These are phyloP conservation scores for Symbiotaphrina buchneri DNA, from an alignment of 495 filamentous ascomycete species.

Conservation along the genomic window DNA sequence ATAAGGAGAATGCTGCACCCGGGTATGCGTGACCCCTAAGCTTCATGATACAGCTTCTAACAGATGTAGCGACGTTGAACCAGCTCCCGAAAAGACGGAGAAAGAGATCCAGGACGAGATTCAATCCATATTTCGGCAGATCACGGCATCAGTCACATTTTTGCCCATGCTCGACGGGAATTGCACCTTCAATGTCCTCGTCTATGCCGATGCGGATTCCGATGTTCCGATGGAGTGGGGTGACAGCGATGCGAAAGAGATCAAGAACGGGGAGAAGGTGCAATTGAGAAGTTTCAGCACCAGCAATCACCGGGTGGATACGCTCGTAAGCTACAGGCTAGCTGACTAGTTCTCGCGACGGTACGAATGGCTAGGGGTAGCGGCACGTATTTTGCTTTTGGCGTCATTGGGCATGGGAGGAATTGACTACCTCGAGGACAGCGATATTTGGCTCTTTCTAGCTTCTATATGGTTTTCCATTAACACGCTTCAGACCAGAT, in stretches of 20 bases:
- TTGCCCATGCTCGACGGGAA: constrained; percentile 77
- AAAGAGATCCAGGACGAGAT: constrained; percentile 89
- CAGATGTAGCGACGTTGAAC: constrained; percentile 13
- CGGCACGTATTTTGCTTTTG: too few relatives aligned
- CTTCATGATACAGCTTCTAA: too few relatives aligned
- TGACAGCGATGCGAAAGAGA: constrained; percentile 95
- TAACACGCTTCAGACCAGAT: too few relatives aligned
- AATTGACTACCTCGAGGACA: too few relatives aligned
- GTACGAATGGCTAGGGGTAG: too few relatives aligned
- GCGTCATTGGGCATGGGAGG: too few relatives aligned
- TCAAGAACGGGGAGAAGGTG: constrained; percentile 86
- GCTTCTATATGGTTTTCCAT: too few relatives aligned
- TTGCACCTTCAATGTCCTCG: constrained; percentile 96
- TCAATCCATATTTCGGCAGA: constrained; percentile 87
- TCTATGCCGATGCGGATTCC: constrained; percentile 90
- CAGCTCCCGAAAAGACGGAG: constrained; percentile 52
- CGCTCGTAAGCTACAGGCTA: constrained; percentile 78
- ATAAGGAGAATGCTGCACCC: constrained; percentile 39
- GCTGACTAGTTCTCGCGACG: too few relatives aligned
- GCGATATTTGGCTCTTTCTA: too few relatives aligned
- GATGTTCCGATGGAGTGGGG: constrained; percentile 98
- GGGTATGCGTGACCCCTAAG: constrained; percentile 20
- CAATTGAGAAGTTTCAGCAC: constrained; percentile 92
- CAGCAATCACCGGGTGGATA: constrained; percentile 79
- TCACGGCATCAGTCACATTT: constrained; percentile 94